Evolutionary conservation across 768 basidiomycete genomes (phyloP).

Genomic region (Ramaria rubella): DNA sequence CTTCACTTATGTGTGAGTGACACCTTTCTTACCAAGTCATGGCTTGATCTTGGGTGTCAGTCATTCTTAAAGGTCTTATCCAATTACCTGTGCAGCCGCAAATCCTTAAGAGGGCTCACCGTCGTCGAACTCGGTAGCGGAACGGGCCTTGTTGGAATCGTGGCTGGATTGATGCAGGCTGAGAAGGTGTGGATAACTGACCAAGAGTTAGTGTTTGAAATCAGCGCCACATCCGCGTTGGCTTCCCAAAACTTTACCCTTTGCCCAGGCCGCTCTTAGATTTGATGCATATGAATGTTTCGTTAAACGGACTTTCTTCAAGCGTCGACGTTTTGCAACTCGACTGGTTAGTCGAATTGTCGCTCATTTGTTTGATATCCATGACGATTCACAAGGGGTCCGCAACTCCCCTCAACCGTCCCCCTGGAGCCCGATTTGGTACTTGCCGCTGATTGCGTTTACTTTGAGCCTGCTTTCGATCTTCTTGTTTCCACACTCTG

Average conservation of each 20-base stretch:
- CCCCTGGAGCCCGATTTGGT: constrained; percentile 56
- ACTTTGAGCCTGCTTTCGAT: constrained; percentile 90
- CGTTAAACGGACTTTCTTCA: constrained; percentile 51
- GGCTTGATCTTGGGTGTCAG: background rate
- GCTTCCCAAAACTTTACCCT: background rate
- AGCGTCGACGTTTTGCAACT: constrained; percentile 60
- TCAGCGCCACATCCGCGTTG: background rate
- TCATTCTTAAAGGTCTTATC: constrained; percentile 56
- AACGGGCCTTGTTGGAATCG: constrained; percentile 88
- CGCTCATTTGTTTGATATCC: constrained; percentile 8
- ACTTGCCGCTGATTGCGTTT: constrained; percentile 91
- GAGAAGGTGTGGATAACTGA: constrained; percentile 76
- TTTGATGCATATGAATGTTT: constrained; percentile 73
- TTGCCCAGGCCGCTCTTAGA: constrained; percentile 57
- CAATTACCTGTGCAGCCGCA: constrained; percentile 57
- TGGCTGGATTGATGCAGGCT: constrained; percentile 61
- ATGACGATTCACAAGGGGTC: constrained; percentile 50
- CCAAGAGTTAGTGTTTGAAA: constrained; percentile 61
- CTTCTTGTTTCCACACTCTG: constrained; percentile 74
- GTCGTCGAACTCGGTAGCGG: constrained; percentile 86
- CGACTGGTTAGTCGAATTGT: constrained; percentile 58
- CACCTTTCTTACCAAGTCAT: background rate
- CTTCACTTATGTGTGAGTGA: background rate
- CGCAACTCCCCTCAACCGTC: constrained; percentile 39
- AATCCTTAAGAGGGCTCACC: constrained; percentile 45